phyloP scores from a whole-genome alignment of 2,329 filamentous ascomycete species.

The Paecilomyces sp. region DNA sequence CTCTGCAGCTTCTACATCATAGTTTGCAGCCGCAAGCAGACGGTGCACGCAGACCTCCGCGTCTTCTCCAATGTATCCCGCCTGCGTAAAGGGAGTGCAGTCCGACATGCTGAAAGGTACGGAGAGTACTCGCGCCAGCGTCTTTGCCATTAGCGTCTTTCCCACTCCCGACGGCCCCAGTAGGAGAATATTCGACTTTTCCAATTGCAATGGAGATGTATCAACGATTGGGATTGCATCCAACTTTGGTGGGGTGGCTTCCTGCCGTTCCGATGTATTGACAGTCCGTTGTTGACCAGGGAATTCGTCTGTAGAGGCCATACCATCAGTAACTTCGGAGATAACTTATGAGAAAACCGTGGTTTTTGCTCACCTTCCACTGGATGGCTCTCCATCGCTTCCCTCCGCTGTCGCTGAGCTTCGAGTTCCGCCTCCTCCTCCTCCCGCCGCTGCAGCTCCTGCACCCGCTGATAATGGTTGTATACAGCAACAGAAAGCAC shows the following conservation, averaged over 20 bases:
- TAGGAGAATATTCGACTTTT: constrained; percentile 91
- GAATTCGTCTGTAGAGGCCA: constrained; percentile 48
- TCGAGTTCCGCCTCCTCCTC: constrained; percentile 70
- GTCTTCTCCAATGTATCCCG: constrained; percentile 95
- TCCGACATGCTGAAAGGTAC: constrained; percentile 94
- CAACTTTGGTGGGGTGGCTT: constrained; percentile 15
- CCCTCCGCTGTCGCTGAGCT: constrained; percentile 63
- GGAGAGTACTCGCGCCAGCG: constrained; percentile 83
- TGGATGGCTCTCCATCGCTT: constrained; percentile 63
- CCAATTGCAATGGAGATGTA: constrained; percentile 62
- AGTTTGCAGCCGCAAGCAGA: constrained; percentile 81
- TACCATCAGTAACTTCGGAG: background rate
- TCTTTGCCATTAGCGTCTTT: constrained; percentile 90
- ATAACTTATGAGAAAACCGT: background rate
- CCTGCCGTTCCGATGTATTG: constrained; percentile 23
- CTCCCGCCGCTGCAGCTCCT: constrained; percentile 66
- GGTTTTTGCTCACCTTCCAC: constrained; percentile 58
- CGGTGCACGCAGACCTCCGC: constrained; percentile 93
- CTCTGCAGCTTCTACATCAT: constrained; percentile 76
- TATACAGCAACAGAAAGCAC: constrained; percentile 88
- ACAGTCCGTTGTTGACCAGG: constrained; percentile 54
- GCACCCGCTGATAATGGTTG: constrained; percentile 89
- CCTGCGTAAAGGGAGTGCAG: constrained; percentile 92
- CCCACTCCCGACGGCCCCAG: constrained; percentile 91
- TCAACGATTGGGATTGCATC: constrained; percentile 43